A percentile compares a stretch with the other conserved stretches of the same genome.
These are phyloP conservation scores for Sapria himalayana DNA, from an alignment of 345 rosid genomes.

Conservation along the genomic window DNA sequence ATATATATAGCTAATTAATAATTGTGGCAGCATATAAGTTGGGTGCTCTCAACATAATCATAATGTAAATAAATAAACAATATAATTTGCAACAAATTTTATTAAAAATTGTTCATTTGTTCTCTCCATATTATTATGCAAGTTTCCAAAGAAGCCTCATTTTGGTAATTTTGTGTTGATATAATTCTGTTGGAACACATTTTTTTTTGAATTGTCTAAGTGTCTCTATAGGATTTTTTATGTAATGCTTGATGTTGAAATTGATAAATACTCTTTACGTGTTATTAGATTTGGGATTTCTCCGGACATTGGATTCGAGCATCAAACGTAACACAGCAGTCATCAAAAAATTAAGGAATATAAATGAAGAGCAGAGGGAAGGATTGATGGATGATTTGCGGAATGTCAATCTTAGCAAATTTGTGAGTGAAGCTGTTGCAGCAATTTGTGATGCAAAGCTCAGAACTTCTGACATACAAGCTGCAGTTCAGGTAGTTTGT, in stretches of 20 bases:
- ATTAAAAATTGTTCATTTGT: too few species aligned
- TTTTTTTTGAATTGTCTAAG: too few species aligned
- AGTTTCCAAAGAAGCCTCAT: too few species aligned
- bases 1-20: too few species aligned
- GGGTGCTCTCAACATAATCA: too few species aligned
- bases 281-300: slow-evolving; percentile 52
- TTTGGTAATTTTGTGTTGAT: too few species aligned
- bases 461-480: slow-evolving; percentile 75
- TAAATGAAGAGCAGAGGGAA: slow-evolving; percentile 81
- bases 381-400: slow-evolving; percentile 78
- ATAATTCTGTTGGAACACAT: too few species aligned
- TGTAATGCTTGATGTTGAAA: slow-evolving; percentile 5
- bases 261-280: too few species aligned
- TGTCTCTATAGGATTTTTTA: slow-evolving; percentile 1
- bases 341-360: slow-evolving; percentile 78
- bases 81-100: too few species aligned
- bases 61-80: too few species aligned
- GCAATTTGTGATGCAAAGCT: slow-evolving; percentile 95
- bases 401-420: slow-evolving; percentile 69
- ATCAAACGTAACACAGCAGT: slow-evolving; percentile 90
- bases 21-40: too few species aligned
- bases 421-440: slow-evolving; percentile 87
- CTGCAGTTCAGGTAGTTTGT: slow-evolving; percentile 69
- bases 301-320: slow-evolving; percentile 86
- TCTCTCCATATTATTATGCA: too few species aligned